Conservation (phyloP, 306 rosid genomes). For the Erythrophleum fordii region DNA sequence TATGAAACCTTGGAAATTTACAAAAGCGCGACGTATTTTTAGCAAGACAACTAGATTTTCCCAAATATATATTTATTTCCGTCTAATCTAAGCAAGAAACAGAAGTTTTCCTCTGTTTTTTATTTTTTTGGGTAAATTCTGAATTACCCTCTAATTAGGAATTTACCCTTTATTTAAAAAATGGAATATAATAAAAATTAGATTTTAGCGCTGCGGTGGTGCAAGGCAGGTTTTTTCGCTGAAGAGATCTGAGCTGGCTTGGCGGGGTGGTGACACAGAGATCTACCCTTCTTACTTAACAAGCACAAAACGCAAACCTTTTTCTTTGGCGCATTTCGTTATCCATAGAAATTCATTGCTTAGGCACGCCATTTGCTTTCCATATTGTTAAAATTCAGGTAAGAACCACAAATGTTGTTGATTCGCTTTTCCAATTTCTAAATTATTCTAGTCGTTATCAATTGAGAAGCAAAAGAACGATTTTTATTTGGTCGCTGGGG, state of each 20-base stretch:
- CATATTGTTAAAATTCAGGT: slow-evolving; percentile 34
- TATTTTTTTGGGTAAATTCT: not conserved
- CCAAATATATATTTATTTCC: not conserved
- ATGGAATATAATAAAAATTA: not conserved
- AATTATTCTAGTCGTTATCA: not conserved
- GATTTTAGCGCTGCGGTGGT: not conserved
- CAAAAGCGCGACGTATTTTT: not conserved
- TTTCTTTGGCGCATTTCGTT: not conserved
- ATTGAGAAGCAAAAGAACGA: not conserved
- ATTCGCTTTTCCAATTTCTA: slow-evolving; percentile 1
- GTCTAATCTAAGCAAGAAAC: not conserved
- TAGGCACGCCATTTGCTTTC: not conserved
- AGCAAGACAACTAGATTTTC: not conserved
- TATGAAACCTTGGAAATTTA: not conserved
- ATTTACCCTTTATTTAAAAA: not conserved
- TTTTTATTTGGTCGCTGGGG: not conserved
- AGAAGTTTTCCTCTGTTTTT: not conserved
- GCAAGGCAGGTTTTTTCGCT: not conserved
- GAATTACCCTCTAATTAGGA: not conserved
- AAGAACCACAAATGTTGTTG: not conserved
- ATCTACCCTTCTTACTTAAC: slow-evolving; percentile 20
- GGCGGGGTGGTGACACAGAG: not conserved
- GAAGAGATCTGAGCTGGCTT: not conserved
- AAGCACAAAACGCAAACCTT: slow-evolving; percentile 36
- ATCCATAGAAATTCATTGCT: slow-evolving; percentile 13